Base-by-base conservation (phyloP, 768 basidiomycete species). In the Amanita polypyramis region DNA sequence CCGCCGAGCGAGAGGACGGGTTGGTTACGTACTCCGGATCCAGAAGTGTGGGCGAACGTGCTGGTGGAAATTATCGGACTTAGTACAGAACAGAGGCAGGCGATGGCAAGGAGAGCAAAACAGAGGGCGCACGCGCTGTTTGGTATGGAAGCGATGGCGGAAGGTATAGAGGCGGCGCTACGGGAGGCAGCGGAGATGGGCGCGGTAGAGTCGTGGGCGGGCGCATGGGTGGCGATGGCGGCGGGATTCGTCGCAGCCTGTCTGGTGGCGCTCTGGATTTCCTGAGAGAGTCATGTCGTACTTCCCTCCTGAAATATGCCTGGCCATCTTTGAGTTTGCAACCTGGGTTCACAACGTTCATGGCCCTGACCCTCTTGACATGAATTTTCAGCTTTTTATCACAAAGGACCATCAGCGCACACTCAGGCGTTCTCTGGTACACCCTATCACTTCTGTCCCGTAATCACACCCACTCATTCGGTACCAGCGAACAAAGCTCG, bases 131-230 rank as follows among this genome's bases (percentile, higher is more conserved):
- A 67, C 45, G 66, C 68, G 19, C 57, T 75, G 36, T 97, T 97
- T 60, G 79, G 84, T 12, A 80, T 89, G 73, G 78, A 83, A 5
- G 77, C 81, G 17, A 86, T 90, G 83, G 74, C 78, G 1, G 62
- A 63, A 19, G 69, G 72, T 7, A 54, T 91, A 19, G 83, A 88
- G 55, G 58, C 50, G 1, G 72, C 76, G 1, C 57, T 92, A 46
- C 39, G 57, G 25, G 68, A 79, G 52, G 81, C 82, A 1, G 75
- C 70, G 4, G 65, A 50, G 17, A 72, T 81, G 75, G 89, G 84
- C 2, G 45, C 42, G 8, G 62, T 69, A 3, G 52, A 61, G 10
- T 42, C 49, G 5, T 54, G 33, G 54, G 52, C 51, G 54, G 53
- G 50, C 44, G 52, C 44, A 17, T 60, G 45, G 39, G 51, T 57